Percentiles rank a stretch among this genome's conserved stretches.
Conservation (phyloP, 371 early-diverging fungal genomes). For the Chytridium lagenaria region DNA sequence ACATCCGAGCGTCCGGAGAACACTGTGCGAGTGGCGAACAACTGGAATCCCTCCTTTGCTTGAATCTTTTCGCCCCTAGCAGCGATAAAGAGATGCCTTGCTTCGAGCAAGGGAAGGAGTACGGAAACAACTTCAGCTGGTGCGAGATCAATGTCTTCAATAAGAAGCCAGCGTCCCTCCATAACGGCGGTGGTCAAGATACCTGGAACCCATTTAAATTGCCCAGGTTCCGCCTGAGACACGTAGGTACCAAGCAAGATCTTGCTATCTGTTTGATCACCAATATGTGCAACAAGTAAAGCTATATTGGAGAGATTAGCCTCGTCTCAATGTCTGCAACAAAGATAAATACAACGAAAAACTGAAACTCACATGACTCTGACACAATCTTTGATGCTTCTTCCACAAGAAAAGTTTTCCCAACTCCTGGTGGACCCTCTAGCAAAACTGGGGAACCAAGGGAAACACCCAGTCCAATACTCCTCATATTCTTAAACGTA, state of each 20-base stretch:
- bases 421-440: constrained; percentile 92
- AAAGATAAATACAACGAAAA: background rate
- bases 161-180: constrained; percentile 97
- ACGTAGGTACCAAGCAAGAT: constrained; percentile 97
- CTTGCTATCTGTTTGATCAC: constrained; percentile 98
- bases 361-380: constrained; percentile 32
- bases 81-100: constrained; percentile 89
- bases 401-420: constrained; percentile 94
- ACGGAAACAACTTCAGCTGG: constrained; percentile 97
- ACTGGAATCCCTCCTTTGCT: constrained; percentile 91
- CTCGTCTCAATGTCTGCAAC: background rate
- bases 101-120: constrained; percentile 94
- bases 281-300: constrained; percentile 95
- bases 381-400: constrained; percentile 81
- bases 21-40: constrained; percentile 91
- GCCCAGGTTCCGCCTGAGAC: constrained; percentile 89
- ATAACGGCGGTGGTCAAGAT: constrained; percentile 93
- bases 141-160: constrained; percentile 99
- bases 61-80: constrained; percentile 91
- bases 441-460: constrained; percentile 87
- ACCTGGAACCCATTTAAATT: constrained; percentile 96
- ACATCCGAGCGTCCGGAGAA: constrained; percentile 55
- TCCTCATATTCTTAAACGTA: constrained; percentile 73
- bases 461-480: constrained; percentile 83
- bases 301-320: constrained; percentile 44